Evolutionary conservation across 441 rosid genomes (phyloP), one percentile per base, ranked within the genome.

Genomic region (Bruguiera hainesii): DNA sequence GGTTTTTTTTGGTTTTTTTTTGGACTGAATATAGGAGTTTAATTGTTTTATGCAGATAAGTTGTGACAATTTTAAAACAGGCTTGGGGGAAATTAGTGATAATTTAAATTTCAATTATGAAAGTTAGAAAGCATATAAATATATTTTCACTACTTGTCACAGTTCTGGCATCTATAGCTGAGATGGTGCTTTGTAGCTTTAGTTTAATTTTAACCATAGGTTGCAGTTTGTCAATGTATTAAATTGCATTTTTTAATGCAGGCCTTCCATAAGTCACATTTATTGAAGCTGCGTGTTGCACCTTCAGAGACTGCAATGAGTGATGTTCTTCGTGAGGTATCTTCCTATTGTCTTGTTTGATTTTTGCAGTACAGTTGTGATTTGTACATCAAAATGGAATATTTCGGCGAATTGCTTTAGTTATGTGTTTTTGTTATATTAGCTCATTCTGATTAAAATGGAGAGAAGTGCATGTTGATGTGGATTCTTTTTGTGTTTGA

Each of bases 231-330:
- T 56, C 60, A 30, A 19, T 20, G 63, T 46, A 20, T 20, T 58
- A 7, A n/a, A 28, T 53, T 51, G 1, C 29, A 2, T 35, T 31
- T 70, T 39, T 53, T 16, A 51, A 48, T 76, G 33, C 77, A 93
- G 98, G 93, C 97, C 49, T 93, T 93, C 75, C 97, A 91, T 68
- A 91, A 90, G 83, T 93, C 98, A 42, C 95, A 93, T 75, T 80
- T 93, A 56, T 68, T 81, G 69, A 91, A 88, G 83, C 81, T 83
- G 78, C 85, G 95, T 35, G 98, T 93, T 71, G 91, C 90, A 71
- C 98, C 98, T 71, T 93, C 91, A 55, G 98, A 93, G 86, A 93
- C 97, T 64, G 97, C 98, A 71, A 93, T 93, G 98, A 81, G 85
- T 39, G 98, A 93, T 80, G 98, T 93, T 64, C 85, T 85, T 71